phyloP scores from a whole-genome alignment of 169 alveolate genomes.

The Babesia divergens region DNA sequence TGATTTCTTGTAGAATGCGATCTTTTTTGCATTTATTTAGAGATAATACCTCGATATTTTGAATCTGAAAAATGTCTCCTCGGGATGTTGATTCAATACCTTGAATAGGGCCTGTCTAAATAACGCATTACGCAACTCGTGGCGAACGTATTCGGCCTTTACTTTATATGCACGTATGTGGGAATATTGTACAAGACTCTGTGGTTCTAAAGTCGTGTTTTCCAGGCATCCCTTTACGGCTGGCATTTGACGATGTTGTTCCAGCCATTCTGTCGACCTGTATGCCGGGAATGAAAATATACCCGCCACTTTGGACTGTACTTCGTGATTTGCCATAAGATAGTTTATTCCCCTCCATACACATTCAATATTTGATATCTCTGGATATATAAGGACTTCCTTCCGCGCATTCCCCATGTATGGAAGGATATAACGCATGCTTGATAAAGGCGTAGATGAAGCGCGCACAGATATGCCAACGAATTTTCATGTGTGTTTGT shows the following conservation, averaged over 20 bases:
- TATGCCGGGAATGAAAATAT: conserved; percentile 58
- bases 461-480: too few relatives aligned
- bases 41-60: conserved; percentile 72
- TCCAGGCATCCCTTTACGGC: conserved; percentile 36
- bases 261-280: conserved; percentile 59
- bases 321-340: too few relatives aligned
- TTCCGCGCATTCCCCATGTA: too few relatives aligned
- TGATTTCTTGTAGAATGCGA: conserved; percentile 58
- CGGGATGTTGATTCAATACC: conserved; percentile 6
- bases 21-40: conserved; percentile 65
- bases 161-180: conserved; percentile 42
- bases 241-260: conserved; percentile 43
- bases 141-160: conserved; percentile 57
- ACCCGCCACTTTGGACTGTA: not conserved
- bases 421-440: too few relatives aligned
- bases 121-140: conserved; percentile 55
- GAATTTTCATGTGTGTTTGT: too few relatives aligned
- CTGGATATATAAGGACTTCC: too few relatives aligned
- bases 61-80: conserved; percentile 51
- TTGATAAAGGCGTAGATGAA: too few relatives aligned
- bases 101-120: conserved; percentile 68
- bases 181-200: conserved; percentile 19
- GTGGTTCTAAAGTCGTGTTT: conserved; percentile 27
- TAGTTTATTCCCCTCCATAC: too few relatives aligned
- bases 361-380: too few relatives aligned